Percentiles rank a stretch among this genome's conserved stretches.
Evolutionary conservation across 164 flowering plant genomes (phyloP).

Genomic region (Aristolochia californica): DNA sequence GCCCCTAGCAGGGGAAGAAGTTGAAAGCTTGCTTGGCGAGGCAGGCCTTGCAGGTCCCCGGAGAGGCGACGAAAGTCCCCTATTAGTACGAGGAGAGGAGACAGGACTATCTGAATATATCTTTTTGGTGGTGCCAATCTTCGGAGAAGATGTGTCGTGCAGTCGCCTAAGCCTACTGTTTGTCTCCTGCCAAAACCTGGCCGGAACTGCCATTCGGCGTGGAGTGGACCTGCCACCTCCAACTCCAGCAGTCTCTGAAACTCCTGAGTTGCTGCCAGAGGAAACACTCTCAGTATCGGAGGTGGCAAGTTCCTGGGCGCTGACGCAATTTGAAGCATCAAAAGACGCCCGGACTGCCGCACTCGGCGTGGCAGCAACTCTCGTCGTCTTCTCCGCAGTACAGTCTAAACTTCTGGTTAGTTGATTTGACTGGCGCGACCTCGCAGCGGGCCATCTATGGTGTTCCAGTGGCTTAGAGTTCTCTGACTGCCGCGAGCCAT

Average conservation of each 20-base stretch:
- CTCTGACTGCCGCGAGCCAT: conserved; percentile 48
- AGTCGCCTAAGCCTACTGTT: conserved; percentile 63
- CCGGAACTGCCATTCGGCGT: conserved; percentile 57
- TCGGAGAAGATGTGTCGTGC: conserved; percentile 57
- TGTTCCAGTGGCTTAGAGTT: conserved; percentile 53
- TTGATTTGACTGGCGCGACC: conserved; percentile 30
- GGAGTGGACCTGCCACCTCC: conserved; percentile 16
- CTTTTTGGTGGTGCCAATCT: conserved; percentile 25
- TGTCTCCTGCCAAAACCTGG: conserved; percentile 89
- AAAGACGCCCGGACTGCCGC: conserved; percentile 26
- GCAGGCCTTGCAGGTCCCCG: conserved; percentile 43
- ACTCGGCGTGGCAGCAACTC: conserved; percentile 45
- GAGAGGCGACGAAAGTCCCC: conserved; percentile 48
- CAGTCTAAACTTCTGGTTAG: conserved; percentile 63
- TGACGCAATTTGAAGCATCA: conserved; percentile 14
- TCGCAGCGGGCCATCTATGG: conserved; percentile 63
- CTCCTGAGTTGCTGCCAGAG: conserved; percentile 82
- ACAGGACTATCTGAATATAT: conserved; percentile 37
- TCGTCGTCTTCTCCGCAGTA: conserved; percentile 16
- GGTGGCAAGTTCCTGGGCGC: conserved; percentile 41
- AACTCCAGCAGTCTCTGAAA: conserved; percentile 28
- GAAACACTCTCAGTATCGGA: conserved; percentile 97
- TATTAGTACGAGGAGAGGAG: conserved; percentile 32
- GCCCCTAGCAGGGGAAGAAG: conserved; percentile 44
- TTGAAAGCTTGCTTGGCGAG: conserved; percentile 49